Conservation (phyloP, 768 basidiomycete species). For the Ramaria rubella region DNA sequence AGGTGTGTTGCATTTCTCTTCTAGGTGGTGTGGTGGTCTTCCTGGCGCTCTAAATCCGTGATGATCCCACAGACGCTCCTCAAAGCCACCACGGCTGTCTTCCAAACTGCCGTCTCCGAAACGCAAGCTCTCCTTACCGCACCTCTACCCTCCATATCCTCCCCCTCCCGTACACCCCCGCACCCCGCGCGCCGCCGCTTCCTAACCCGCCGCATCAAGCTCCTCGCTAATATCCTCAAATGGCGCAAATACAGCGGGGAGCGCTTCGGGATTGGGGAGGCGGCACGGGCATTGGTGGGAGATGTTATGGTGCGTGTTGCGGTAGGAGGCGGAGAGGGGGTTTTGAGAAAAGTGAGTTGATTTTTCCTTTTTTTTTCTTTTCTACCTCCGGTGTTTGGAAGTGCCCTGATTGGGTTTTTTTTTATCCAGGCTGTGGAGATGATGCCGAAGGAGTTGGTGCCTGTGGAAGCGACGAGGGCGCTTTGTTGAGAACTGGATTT, state of each 20-base stretch:
- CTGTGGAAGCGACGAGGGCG: conserved; percentile 1
- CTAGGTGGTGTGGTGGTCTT: conserved; percentile 3
- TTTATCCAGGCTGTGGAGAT: neutral
- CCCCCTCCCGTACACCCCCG: conserved; percentile 69
- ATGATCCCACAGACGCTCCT: conserved; percentile 46
- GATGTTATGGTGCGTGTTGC: conserved; percentile 59
- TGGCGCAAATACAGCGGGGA: conserved; percentile 74
- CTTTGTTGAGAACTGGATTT: too few species aligned
- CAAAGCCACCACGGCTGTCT: conserved; percentile 44
- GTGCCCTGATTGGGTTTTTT: neutral
- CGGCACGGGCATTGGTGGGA: conserved; percentile 52
- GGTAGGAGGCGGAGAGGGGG: conserved; percentile 73
- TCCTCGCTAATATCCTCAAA: conserved; percentile 62
- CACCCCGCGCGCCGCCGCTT: conserved; percentile 67
- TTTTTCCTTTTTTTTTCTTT: neutral
- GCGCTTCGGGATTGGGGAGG: conserved; percentile 45
- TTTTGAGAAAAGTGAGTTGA: conserved; percentile 50
- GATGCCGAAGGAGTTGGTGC: conserved; percentile 5
- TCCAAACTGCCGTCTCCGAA: conserved; percentile 50
- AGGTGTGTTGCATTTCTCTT: conserved; percentile 38
- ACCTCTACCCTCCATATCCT: conserved; percentile 34
- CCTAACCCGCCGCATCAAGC: conserved; percentile 59
- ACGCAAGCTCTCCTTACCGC: conserved; percentile 44
- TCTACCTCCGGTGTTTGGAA: too few species aligned
- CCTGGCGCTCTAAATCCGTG: neutral